These are phyloP conservation scores for Penicillium digitatum DNA, from an alignment of 2,329 filamentous ascomycete genomes.

Conservation along the genomic window DNA sequence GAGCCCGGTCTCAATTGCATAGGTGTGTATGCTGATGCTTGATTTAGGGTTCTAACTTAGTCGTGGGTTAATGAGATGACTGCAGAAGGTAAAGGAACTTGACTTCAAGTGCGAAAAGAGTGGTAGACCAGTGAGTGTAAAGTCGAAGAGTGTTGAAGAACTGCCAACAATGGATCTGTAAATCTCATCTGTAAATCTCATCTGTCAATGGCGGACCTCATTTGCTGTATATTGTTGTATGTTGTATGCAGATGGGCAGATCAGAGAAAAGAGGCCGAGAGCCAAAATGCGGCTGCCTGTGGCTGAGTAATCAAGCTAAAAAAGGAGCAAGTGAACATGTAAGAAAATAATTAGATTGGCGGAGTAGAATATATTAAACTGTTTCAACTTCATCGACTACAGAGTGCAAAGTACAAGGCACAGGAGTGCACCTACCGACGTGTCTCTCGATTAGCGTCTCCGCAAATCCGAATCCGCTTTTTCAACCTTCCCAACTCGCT, in stretches of 20 bases:
- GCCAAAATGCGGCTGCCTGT: conserved; percentile 19
- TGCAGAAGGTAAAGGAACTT: neutral
- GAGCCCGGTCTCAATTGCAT: neutral
- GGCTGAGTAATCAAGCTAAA: conserved; percentile 20
- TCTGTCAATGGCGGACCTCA: too few relatives aligned
- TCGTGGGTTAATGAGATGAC: neutral
- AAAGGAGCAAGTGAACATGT: neutral
- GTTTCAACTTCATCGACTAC: neutral
- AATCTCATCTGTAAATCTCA: too few relatives aligned
- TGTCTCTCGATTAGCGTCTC: conserved; percentile 6
- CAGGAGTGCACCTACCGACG: neutral
- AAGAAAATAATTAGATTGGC: neutral
- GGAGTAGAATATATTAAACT: neutral
- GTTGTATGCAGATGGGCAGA: neutral
- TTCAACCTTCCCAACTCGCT: neutral
- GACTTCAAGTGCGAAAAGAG: too few relatives aligned
- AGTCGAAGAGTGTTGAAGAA: too few relatives aligned
- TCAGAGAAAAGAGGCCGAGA: neutral
- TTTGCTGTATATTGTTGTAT: too few relatives aligned
- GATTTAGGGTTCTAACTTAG: neutral
- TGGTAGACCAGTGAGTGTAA: too few relatives aligned
- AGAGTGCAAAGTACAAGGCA: neutral
- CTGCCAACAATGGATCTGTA: neutral
- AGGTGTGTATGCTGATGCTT: neutral
- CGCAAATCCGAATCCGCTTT: conserved; percentile 5